Base-by-base conservation (phyloP, 2,329 filamentous ascomycete species). In the Ascochyta rabiei region DNA sequence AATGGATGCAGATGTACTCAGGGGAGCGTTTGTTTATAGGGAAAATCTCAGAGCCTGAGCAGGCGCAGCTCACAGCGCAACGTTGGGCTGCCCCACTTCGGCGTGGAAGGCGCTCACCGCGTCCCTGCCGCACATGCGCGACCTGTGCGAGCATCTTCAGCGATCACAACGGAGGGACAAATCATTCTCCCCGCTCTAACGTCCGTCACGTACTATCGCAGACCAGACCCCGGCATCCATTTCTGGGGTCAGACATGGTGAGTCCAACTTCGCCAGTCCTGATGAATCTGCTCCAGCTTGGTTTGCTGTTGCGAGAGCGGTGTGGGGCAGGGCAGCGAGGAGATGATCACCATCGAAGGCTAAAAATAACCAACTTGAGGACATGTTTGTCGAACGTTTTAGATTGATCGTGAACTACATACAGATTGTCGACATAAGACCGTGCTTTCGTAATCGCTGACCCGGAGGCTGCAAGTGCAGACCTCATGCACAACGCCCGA, bases 1-100 rank as follows among this genome's bases (percentile, higher is more conserved):
- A 31, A 40, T 15, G 35, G 12, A 23, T 23, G 21, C 21, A 23
- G 26, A 33, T 24, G 30, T 41, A 26, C 21, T 34, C 44, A 53
- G 48, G 54, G 42, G 46, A 19, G 19, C 13, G 19, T 41, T 42
- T 50, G 52, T 49, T 55, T 55, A 55, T 55, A 45, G 30, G 43
- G 37, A 44, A 30, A 47, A 12, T 34, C 38, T 18, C 53, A 56
- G 53, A 56, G 42, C 42, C 31, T 57, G 52, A 60, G 48, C 55
- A 12, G 40, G 16, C 15, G 62, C 52, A 28, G 53, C 56, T 23
- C 21, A 23, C 63, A 63, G 61, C 56, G 60, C 59, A 59, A 58
- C 57, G 57, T 61, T 60, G 53, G 60, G 55, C 51, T 64, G 64
- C 70, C 69, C 69, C 68, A 70, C 69, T 67, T 57, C 39, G 60